Conservation (phyloP, 2,329 filamentous ascomycete species). For the Calonectria pauciramosa region DNA sequence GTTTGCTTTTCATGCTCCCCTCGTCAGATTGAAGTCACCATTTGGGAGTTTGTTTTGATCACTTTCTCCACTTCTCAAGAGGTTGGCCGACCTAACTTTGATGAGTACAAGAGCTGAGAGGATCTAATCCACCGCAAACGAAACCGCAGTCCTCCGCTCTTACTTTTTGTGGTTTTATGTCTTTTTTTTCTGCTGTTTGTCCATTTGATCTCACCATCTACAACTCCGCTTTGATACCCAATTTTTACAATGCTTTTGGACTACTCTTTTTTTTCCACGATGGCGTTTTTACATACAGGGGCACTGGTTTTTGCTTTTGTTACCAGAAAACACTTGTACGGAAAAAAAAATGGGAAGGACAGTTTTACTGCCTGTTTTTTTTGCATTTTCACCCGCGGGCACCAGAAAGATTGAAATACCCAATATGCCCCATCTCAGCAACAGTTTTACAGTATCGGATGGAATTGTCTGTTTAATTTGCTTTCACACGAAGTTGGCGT, state of each 20-base stretch:
- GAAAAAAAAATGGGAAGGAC: conserved; percentile 33
- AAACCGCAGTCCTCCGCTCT: conserved; percentile 48
- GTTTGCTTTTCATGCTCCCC: conserved; percentile 56
- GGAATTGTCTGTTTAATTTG: conserved; percentile 40
- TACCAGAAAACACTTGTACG: conserved; percentile 30
- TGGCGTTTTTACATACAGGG: conserved; percentile 42
- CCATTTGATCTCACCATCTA: conserved; percentile 35
- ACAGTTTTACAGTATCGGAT: conserved; percentile 35
- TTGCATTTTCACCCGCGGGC: conserved; percentile 37
- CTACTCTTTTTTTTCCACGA: conserved; percentile 34
- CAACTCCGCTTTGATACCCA: conserved; percentile 45
- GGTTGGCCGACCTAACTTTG: conserved; percentile 64
- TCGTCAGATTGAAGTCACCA: conserved; percentile 65
- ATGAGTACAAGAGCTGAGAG: conserved; percentile 59
- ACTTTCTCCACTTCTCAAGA: conserved; percentile 64
- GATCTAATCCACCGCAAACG: conserved; percentile 48
- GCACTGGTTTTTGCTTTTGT: conserved; percentile 33
- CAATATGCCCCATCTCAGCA: conserved; percentile 39
- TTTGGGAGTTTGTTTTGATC: conserved; percentile 59
- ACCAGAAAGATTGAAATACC: conserved; percentile 39
- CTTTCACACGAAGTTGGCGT: conserved; percentile 38
- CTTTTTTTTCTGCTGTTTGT: conserved; percentile 31
- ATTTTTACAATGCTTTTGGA: conserved; percentile 34
- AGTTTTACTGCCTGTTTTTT: conserved; percentile 34
- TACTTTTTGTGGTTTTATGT: conserved; percentile 41